A percentile compares a stretch with the other conserved stretches of the same genome.
Conservation (phyloP, 2,329 filamentous ascomycete genomes). For the Colletotrichum costaricense region DNA sequence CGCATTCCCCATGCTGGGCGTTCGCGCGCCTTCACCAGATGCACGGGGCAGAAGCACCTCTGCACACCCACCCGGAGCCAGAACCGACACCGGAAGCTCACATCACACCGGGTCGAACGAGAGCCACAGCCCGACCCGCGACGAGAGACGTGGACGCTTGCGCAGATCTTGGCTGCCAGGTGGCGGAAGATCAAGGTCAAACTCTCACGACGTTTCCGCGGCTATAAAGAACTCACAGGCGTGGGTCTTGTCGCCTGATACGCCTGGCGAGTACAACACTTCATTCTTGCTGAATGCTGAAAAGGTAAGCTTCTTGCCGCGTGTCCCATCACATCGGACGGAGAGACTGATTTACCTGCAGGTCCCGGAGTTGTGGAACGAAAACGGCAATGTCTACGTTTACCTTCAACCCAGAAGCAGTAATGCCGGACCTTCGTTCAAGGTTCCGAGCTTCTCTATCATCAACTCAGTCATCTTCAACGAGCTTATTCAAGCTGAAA, state of each 20-base stretch:
- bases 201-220: conserved; percentile 51
- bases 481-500: conserved; percentile 62
- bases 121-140: conserved; percentile 55
- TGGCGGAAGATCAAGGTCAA: conserved; percentile 59
- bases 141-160: conserved; percentile 54
- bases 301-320: conserved; percentile 56
- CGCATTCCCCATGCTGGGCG: conserved; percentile 38
- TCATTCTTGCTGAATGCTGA: conserved; percentile 63
- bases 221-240: conserved; percentile 46
- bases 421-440: conserved; percentile 68
- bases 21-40: conserved; percentile 48
- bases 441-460: conserved; percentile 65
- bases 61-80: conserved; percentile 52
- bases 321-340: conserved; percentile 32
- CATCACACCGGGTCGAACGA: conserved; percentile 44
- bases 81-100: conserved; percentile 37
- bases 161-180: conserved; percentile 67
- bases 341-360: conserved; percentile 41
- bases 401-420: conserved; percentile 65
- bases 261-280: conserved; percentile 66
- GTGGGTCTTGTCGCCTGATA: conserved; percentile 67
- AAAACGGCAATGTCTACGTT: conserved; percentile 66
- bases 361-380: conserved; percentile 76
- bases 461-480: conserved; percentile 65
- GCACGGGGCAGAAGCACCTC: conserved; percentile 59